phyloP scores from a whole-genome alignment of 495 filamentous ascomycete species.

The Hypoxylon perforatum region DNA sequence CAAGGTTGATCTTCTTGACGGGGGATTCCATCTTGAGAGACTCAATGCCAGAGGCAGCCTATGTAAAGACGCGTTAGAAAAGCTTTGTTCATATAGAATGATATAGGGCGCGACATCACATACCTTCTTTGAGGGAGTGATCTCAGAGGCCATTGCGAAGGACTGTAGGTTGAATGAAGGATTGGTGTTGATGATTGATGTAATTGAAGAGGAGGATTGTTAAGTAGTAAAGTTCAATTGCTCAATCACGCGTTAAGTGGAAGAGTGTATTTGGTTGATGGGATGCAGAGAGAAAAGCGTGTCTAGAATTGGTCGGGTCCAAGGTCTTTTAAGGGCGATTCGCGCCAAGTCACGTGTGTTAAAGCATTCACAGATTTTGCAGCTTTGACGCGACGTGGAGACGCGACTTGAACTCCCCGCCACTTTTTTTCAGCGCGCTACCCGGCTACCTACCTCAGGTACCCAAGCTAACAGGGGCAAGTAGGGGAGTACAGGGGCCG shows the following conservation, averaged over 20 bases:
- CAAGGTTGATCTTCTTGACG: conserved; percentile 88
- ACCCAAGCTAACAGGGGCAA: not conserved
- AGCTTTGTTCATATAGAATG: conserved; percentile 1
- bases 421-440: conserved; percentile 35
- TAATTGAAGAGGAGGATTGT: conserved; percentile 6
- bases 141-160: conserved; percentile 71
- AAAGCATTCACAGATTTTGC: conserved; percentile 6
- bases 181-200: not conserved
- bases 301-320: conserved; percentile 29
- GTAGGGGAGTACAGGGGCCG: conserved; percentile 7
- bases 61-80: conserved; percentile 53
- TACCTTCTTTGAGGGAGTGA: conserved; percentile 93
- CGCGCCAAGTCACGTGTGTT: conserved; percentile 45
- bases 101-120: conserved; percentile 26
- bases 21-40: conserved; percentile 94
- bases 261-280: conserved; percentile 31
- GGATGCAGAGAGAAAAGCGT: conserved; percentile 35
- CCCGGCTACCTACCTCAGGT: no score
- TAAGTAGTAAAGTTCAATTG: conserved; percentile 21
- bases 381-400: conserved; percentile 9
- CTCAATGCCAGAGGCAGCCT: conserved; percentile 88
- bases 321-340: conserved; percentile 40
- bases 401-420: conserved; percentile 37
- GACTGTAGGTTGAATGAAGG: conserved; percentile 14
- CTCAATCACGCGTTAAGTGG: conserved; percentile 30